These are phyloP conservation scores for Phenoliferia sp. DNA, from an alignment of 1,284 basidiomycete genomes.

Conservation along the genomic window DNA sequence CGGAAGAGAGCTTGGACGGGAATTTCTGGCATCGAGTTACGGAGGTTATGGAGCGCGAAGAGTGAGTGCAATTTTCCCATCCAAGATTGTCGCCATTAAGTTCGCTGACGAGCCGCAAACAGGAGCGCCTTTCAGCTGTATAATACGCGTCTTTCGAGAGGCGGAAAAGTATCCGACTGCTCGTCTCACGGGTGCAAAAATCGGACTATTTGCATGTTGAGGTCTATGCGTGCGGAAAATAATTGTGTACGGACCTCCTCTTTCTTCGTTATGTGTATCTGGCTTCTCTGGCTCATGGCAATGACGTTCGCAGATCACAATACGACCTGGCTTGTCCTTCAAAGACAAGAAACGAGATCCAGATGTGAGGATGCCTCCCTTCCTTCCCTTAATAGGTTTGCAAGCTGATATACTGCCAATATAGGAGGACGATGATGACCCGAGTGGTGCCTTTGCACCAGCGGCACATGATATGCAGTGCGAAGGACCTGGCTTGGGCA, in stretches of 20 bases:
- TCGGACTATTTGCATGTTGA: conserved; percentile 29
- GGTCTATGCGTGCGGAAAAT: conserved; percentile 26
- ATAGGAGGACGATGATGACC: background rate
- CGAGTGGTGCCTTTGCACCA: background rate
- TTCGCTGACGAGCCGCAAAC: background rate
- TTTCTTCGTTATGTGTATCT: background rate
- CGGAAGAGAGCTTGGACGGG: conserved; percentile 42
- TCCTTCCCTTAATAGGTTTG: too few relatives aligned
- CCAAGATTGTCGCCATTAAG: too few relatives aligned
- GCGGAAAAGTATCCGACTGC: conserved; percentile 28
- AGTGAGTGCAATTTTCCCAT: conserved; percentile 45
- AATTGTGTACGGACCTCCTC: conserved; percentile 23
- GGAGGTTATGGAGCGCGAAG: conserved; percentile 52
- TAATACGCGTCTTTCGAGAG: conserved; percentile 20
- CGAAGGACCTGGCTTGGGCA: conserved; percentile 29
- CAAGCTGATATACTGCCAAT: too few relatives aligned
- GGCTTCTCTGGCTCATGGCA: background rate
- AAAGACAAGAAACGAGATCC: conserved; percentile 31
- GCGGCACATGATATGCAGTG: conserved; percentile 23
- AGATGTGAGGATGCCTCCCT: conserved; percentile 13
- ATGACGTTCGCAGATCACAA: conserved; percentile 11
- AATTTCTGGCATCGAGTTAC: conserved; percentile 61
- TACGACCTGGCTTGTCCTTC: conserved; percentile 28
- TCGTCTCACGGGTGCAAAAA: conserved; percentile 22
- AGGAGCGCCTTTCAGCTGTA: conserved; percentile 28